Percentiles rank a stretch among this genome's conserved stretches.
Evolutionary conservation across 805 yeast species (phyloP).

Genomic region (Nakazawaea wickerhamii): DNA sequence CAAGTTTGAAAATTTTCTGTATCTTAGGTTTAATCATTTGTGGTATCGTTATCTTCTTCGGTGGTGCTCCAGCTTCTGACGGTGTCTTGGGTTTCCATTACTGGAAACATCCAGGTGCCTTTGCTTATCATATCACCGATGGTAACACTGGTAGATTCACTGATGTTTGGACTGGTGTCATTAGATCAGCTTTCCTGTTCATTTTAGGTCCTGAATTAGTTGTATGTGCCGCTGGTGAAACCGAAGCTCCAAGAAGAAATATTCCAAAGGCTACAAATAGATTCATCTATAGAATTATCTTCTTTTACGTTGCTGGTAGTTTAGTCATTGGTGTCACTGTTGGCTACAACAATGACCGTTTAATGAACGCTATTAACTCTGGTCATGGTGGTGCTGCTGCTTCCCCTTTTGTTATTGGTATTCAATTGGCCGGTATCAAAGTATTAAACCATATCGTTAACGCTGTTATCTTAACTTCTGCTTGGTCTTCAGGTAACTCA

Average conservation of each 20-base stretch:
- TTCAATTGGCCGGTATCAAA: constrained; percentile 57
- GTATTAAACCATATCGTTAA: constrained; percentile 76
- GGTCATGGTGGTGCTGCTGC: constrained; percentile 63
- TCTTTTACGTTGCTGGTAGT: constrained; percentile 28
- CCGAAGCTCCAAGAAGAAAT: constrained; percentile 26
- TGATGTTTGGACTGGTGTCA: constrained; percentile 58
- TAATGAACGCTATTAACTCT: constrained; percentile 39
- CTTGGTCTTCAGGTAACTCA: constrained; percentile 42
- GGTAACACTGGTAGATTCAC: constrained; percentile 60
- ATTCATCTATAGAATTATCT: constrained; percentile 26
- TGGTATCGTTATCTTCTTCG: constrained; percentile 54
- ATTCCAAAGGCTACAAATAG: constrained; percentile 29
- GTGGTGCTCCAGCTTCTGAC: constrained; percentile 52
- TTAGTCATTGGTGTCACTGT: constrained; percentile 47
- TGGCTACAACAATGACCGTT: constrained; percentile 32
- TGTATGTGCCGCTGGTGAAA: constrained; percentile 27
- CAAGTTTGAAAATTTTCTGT: constrained; percentile 57
- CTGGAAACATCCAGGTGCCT: constrained; percentile 36
- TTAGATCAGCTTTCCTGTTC: constrained; percentile 62
- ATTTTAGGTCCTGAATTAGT: constrained; percentile 34
- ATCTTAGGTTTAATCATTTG: constrained; percentile 56
- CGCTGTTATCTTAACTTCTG: constrained; percentile 53
- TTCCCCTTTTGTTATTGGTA: constrained; percentile 84
- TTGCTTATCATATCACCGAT: constrained; percentile 40
- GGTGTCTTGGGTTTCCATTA: constrained; percentile 41